Conservation (phyloP, 345 rosid species). For the Heritiera fomes region DNA sequence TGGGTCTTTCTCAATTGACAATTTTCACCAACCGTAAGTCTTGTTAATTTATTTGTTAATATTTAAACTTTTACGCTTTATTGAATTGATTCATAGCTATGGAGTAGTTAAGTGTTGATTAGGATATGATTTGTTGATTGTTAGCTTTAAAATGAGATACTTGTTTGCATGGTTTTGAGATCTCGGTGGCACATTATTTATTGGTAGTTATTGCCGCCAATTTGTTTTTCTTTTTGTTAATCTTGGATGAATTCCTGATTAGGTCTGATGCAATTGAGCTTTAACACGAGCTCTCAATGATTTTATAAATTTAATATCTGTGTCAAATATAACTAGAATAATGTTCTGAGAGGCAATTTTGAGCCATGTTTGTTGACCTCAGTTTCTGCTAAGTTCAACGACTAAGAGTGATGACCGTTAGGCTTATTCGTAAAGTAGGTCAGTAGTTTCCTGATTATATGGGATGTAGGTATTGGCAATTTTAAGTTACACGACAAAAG, state of each 20-base stretch:
- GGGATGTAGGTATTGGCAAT: not conserved
- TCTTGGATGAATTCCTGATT: not conserved
- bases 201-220: conserved; percentile 14
- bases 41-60: not conserved
- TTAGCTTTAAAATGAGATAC: not conserved
- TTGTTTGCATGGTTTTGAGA: conserved; percentile 19
- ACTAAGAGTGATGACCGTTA: conserved; percentile 1
- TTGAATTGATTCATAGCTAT: conserved; percentile 22
- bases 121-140: not conserved
- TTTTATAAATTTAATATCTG: not conserved
- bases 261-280: not conserved
- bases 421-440: not conserved
- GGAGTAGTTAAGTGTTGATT: conserved; percentile 1
- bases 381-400: not conserved
- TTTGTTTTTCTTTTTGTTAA: not conserved
- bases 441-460: not conserved
- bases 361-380: not conserved
- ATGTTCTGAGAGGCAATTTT: not conserved
- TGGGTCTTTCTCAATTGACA: conserved; percentile 56
- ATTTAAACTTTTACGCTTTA: conserved; percentile 9
- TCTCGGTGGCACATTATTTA: conserved; percentile 15
- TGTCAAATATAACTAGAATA: not conserved
- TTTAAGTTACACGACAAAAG: not conserved
- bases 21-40: conserved; percentile 81
- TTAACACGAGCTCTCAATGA: not conserved